A percentile compares a stretch with the other conserved stretches of the same genome.
phyloP scores from a whole-genome alignment of 768 basidiomycete genomes.

The Tulasnella sp. region DNA sequence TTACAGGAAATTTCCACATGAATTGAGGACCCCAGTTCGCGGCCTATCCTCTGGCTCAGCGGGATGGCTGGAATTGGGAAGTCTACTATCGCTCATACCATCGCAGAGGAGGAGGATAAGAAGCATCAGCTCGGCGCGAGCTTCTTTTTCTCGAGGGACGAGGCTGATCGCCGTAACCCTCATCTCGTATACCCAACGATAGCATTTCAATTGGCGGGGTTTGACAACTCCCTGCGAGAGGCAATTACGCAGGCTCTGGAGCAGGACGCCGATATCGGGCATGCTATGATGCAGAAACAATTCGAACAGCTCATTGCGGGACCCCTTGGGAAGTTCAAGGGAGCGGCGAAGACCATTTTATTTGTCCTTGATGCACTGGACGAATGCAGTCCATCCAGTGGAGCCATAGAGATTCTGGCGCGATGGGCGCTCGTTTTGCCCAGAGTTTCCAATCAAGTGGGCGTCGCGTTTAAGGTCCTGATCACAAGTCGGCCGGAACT shows the following conservation, averaged over 20 bases:
- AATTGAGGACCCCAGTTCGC: not conserved
- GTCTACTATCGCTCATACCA: slow-evolving; percentile 47
- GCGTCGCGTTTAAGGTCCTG: slow-evolving; percentile 38
- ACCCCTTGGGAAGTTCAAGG: slow-evolving; percentile 18
- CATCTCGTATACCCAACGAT: slow-evolving; percentile 45
- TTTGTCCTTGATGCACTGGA: slow-evolving; percentile 49
- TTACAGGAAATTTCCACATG: not conserved
- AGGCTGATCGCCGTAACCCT: slow-evolving; percentile 38
- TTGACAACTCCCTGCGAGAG: slow-evolving; percentile 20
- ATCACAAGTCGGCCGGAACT: slow-evolving; percentile 44
- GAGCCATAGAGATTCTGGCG: slow-evolving; percentile 35
- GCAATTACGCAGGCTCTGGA: slow-evolving; percentile 30
- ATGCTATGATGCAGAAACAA: slow-evolving; percentile 36
- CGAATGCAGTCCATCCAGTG: slow-evolving; percentile 40
- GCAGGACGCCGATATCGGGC: slow-evolving; percentile 17
- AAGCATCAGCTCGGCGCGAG: slow-evolving; percentile 43
- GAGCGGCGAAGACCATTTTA: slow-evolving; percentile 37
- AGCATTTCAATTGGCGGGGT: slow-evolving; percentile 42
- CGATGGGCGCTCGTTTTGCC: slow-evolving; percentile 38
- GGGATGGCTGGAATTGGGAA: slow-evolving; percentile 50
- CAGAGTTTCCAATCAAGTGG: slow-evolving; percentile 41
- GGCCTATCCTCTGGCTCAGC: slow-evolving; percentile 42
- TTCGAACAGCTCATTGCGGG: not conserved
- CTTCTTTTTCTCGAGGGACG: slow-evolving; percentile 45
- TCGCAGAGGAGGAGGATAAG: slow-evolving; percentile 41